Percentiles rank a stretch among this genome's conserved stretches.
Conservation (phyloP, 352 stramenopile species). For the Globisporangium paroecandrum region DNA sequence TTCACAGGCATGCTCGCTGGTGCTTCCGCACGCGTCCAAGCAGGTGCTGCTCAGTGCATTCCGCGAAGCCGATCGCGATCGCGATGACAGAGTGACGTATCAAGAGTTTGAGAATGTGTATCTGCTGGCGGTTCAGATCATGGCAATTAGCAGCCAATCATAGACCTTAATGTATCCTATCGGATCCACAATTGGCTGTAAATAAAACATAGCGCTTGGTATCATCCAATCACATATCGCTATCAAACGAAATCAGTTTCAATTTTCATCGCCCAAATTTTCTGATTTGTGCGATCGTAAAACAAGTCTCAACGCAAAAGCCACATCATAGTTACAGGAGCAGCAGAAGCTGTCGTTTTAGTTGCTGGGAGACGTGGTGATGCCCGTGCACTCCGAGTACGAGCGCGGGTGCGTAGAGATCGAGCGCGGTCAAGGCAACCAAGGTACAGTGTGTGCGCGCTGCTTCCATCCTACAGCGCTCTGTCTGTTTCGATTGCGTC, state of each 20-base stretch:
- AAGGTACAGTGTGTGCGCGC: background rate
- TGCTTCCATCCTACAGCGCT: background rate
- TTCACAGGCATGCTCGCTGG: slow-evolving; percentile 29
- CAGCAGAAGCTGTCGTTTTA: background rate
- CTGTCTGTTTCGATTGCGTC: background rate
- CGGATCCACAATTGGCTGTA: background rate
- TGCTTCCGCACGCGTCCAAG: slow-evolving; percentile 35
- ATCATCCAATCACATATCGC: background rate
- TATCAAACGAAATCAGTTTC: background rate
- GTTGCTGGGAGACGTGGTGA: background rate
- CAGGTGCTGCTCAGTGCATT: slow-evolving; percentile 38
- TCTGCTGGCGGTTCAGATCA: background rate
- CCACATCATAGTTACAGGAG: background rate
- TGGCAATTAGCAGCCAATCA: background rate
- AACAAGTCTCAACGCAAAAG: background rate
- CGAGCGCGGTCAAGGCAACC: background rate
- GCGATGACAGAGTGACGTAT: slow-evolving; percentile 31
- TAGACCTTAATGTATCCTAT: background rate
- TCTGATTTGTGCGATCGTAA: slow-evolving; percentile 2
- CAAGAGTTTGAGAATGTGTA: slow-evolving; percentile 20
- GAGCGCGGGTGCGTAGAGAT: background rate
- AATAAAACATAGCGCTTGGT: background rate
- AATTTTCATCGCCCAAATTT: background rate
- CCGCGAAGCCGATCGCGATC: slow-evolving; percentile 50
- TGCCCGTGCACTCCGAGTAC: background rate